phyloP scores from a whole-genome alignment of 2,329 filamentous ascomycete species.

The Basipetospora chlamydospora region DNA sequence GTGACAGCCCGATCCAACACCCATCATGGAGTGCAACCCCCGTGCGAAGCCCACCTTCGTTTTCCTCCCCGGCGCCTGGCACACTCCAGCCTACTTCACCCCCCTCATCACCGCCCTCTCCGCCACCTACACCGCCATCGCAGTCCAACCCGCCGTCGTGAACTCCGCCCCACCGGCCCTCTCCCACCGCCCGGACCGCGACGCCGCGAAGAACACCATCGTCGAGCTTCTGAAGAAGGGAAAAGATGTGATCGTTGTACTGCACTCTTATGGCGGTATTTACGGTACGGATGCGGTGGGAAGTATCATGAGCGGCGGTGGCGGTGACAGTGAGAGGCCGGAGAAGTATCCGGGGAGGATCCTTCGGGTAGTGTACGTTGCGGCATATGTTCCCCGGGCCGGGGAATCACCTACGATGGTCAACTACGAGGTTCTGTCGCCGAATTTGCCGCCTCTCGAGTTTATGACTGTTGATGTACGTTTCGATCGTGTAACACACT shows the following conservation, averaged over 20 bases:
- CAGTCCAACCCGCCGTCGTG: background rate
- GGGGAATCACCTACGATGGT: background rate
- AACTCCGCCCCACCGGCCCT: background rate
- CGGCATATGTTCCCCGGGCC: background rate
- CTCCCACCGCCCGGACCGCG: conserved; percentile 1
- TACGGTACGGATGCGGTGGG: conserved; percentile 9
- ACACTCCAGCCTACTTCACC: conserved; percentile 5
- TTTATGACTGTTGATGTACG: too few relatives aligned
- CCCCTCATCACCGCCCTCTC: conserved; percentile 3
- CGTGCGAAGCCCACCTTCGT: conserved; percentile 9
- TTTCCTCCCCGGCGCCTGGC: conserved; percentile 12
- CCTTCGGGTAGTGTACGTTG: conserved; percentile 1
- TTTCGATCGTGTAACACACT: too few relatives aligned
- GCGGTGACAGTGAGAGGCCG: too few relatives aligned
- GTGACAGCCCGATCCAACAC: too few relatives aligned
- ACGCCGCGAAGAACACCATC: background rate
- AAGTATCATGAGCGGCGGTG: background rate
- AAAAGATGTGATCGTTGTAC: conserved; percentile 11
- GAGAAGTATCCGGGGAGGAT: conserved; percentile 1
- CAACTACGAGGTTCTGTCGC: too few relatives aligned
- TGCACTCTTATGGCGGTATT: conserved; percentile 13
- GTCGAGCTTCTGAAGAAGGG: conserved; percentile 7
- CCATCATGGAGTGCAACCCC: background rate
- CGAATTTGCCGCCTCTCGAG: too few relatives aligned
- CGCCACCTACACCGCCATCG: conserved; percentile 6